phyloP scores from a whole-genome alignment of 164 flowering plant genomes.

The Tetrastigma voinierianum region DNA sequence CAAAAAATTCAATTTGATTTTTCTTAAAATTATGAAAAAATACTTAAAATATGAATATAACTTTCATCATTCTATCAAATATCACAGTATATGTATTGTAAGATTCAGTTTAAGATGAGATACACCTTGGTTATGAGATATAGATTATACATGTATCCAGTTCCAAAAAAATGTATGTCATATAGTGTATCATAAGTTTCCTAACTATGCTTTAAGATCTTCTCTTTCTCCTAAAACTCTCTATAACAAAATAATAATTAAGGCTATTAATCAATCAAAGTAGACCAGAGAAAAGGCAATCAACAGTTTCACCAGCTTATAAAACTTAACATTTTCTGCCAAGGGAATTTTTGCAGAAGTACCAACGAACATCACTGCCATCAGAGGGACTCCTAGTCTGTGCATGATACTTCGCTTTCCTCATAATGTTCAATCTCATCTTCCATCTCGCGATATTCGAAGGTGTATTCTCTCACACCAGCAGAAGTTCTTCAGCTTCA shows the following conservation, averaged over 20 bases:
- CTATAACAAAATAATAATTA: not conserved
- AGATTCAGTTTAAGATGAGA: too few relatives aligned
- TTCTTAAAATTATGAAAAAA: too few relatives aligned
- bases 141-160: too few relatives aligned
- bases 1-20: too few relatives aligned
- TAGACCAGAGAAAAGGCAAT: not conserved
- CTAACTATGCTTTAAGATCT: too few relatives aligned
- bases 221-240: too few relatives aligned
- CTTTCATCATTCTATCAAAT: too few relatives aligned
- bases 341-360: constrained; percentile 85
- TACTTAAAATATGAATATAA: too few relatives aligned
- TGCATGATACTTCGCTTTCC: constrained; percentile 82
- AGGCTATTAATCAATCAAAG: not conserved
- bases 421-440: constrained; percentile 76
- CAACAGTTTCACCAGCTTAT: not conserved
- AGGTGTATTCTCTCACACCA: constrained; percentile 89
- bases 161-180: too few relatives aligned
- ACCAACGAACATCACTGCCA: constrained; percentile 93
- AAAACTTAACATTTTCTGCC: constrained; percentile 61
- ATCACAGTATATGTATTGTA: too few relatives aligned
- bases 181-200: too few relatives aligned
- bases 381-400: constrained; percentile 88
- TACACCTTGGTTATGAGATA: too few relatives aligned
- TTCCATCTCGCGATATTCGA: constrained; percentile 84
- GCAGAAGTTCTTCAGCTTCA: constrained; percentile 38